These are phyloP conservation scores for Panicum miliaceum DNA, from an alignment of 176 grass and related monocot species.

Conservation along the genomic window DNA sequence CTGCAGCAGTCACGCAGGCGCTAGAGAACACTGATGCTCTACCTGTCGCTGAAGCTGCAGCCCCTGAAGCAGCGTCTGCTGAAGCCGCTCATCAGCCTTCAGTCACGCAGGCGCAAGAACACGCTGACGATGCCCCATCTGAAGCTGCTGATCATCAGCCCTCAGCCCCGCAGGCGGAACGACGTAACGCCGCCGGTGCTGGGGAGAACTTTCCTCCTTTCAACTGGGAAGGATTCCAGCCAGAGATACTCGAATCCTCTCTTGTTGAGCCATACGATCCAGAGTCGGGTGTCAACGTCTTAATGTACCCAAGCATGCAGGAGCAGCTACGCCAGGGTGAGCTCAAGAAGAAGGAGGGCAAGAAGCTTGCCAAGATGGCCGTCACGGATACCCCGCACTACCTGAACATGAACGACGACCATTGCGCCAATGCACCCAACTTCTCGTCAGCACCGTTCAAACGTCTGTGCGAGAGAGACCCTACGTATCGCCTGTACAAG, in stretches of 20 bases:
- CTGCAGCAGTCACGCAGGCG: not conserved
- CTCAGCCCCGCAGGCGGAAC: not conserved
- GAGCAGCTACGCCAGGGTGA: not conserved
- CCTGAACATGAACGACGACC: not conserved
- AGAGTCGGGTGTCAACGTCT: not conserved
- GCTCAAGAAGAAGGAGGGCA: not conserved
- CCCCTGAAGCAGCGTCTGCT: not conserved
- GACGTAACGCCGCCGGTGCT: too few relatives aligned
- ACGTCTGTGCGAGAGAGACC: not conserved
- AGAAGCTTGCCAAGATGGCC: not conserved
- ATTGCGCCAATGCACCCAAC: not conserved
- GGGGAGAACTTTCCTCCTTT: not conserved
- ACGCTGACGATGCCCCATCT: not conserved
- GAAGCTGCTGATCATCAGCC: not conserved
- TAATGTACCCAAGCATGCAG: not conserved
- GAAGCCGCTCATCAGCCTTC: not conserved
- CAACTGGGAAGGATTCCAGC: not conserved
- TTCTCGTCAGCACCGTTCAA: not conserved
- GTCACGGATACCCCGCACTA: not conserved
- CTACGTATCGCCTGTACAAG: not conserved
- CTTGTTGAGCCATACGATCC: not conserved
- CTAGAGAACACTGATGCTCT: not conserved
- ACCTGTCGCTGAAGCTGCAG: not conserved
- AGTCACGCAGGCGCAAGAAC: not conserved
- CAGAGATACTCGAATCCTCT: conserved; percentile 1